These are phyloP conservation scores for Sporothrix inflata DNA, from an alignment of 2,329 filamentous ascomycete species.

Conservation along the genomic window DNA sequence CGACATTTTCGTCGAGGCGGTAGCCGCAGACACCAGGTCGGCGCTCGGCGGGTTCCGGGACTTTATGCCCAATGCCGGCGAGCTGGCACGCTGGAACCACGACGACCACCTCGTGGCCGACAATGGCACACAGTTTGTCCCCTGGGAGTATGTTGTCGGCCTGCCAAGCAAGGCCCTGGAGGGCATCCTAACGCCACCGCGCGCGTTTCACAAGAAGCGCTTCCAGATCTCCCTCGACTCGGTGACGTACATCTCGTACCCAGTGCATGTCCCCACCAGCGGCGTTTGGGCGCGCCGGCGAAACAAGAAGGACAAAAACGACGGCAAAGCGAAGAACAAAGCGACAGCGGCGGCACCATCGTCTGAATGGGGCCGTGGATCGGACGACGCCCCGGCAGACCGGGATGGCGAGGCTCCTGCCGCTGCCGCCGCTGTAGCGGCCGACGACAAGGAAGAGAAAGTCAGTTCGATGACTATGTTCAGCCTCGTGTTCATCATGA, in stretches of 20 bases:
- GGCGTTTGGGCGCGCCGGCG: constrained; percentile 64
- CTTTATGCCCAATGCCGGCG: constrained; percentile 43
- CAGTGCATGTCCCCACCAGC: constrained; percentile 78
- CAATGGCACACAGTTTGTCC: constrained; percentile 60
- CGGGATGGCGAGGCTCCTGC: constrained; percentile 34
- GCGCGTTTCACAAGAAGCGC: constrained; percentile 75
- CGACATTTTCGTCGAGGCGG: constrained; percentile 53
- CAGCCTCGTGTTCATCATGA: constrained; percentile 90
- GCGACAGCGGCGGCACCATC: background rate
- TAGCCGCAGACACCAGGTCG: constrained; percentile 45
- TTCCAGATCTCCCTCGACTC: constrained; percentile 85
- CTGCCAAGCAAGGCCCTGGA: constrained; percentile 77
- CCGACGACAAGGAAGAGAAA: constrained; percentile 49
- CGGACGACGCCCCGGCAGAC: constrained; percentile 35
- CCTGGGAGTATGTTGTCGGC: constrained; percentile 74
- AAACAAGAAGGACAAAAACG: constrained; percentile 36
- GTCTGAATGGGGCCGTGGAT: constrained; percentile 32
- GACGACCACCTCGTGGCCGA: constrained; percentile 61
- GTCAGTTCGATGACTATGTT: constrained; percentile 90
- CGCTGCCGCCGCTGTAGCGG: background rate
- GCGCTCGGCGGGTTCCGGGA: constrained; percentile 39
- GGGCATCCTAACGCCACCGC: constrained; percentile 75
- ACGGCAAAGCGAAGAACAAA: background rate
- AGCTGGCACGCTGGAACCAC: constrained; percentile 52
- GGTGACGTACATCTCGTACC: constrained; percentile 78